Evolutionary conservation across 1,139 yeast species (phyloP).

Genomic region (Scheffersomyces lignicola): DNA sequence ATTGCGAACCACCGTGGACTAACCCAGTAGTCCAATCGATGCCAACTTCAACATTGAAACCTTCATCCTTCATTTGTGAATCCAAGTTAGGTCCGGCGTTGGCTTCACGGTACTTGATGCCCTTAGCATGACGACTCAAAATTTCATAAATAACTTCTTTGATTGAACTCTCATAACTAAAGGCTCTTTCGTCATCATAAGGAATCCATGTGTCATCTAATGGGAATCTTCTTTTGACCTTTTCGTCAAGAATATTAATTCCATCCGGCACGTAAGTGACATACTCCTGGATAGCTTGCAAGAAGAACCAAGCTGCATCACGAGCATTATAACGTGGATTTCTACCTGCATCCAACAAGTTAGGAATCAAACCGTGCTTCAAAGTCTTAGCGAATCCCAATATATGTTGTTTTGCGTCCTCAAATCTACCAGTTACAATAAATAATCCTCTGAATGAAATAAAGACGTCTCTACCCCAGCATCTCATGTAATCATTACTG

Average conservation of each 20-base stretch:
- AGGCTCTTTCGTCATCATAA: conserved; percentile 72
- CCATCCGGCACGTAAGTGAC: conserved; percentile 71
- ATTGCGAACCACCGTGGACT: conserved; percentile 87
- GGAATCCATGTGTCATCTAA: conserved; percentile 78
- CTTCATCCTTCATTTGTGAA: conserved; percentile 89
- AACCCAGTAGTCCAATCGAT: conserved; percentile 92
- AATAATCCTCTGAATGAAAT: conserved; percentile 81
- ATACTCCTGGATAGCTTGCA: conserved; percentile 86
- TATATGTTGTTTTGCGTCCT: conserved; percentile 80
- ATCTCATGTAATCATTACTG: conserved; percentile 86
- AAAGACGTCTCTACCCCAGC: conserved; percentile 98
- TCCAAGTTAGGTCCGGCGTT: conserved; percentile 90
- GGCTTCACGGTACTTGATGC: conserved; percentile 88
- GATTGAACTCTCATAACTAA: conserved; percentile 65
- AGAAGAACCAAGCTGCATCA: conserved; percentile 95
- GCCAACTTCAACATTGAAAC: conserved; percentile 76
- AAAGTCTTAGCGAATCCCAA: conserved; percentile 86
- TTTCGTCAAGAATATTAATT: conserved; percentile 60
- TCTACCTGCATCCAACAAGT: conserved; percentile 85
- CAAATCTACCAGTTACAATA: conserved; percentile 72
- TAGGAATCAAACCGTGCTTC: conserved; percentile 94
- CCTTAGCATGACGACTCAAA: conserved; percentile 79
- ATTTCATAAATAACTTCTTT: conserved; percentile 82
- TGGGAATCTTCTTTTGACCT: conserved; percentile 84
- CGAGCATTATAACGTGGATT: conserved; percentile 95